phyloP scores from a whole-genome alignment of 1,139 yeast species.

The Saccharomycopsis hybrid region DNA sequence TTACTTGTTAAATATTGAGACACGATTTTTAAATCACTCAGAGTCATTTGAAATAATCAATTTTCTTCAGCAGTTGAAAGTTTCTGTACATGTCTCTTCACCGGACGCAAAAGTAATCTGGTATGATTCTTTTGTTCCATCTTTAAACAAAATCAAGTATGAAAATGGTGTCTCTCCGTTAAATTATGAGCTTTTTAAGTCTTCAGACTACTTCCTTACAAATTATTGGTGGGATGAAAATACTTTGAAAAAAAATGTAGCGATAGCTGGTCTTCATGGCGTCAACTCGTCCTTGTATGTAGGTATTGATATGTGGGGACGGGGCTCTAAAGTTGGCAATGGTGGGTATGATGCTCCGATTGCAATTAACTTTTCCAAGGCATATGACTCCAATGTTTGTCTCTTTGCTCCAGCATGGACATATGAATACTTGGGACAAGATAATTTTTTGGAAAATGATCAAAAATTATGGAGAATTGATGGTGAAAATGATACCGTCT shows the following conservation, averaged over 20 bases:
- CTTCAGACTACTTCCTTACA: constrained; percentile 31
- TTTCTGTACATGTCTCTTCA: constrained; percentile 25
- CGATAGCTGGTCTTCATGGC: constrained; percentile 32
- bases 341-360: constrained; percentile 35
- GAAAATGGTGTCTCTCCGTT: constrained; percentile 33
- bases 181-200: constrained; percentile 30
- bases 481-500: constrained; percentile 23
- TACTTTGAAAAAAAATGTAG: constrained; percentile 28
- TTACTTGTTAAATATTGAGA: constrained; percentile 33
- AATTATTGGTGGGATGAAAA: constrained; percentile 37
- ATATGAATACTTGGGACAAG: constrained; percentile 29
- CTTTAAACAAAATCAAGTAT: constrained; percentile 29
- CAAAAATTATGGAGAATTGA: constrained; percentile 32
- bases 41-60: constrained; percentile 24
- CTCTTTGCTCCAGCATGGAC: constrained; percentile 41
- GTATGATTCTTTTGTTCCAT: constrained; percentile 34
- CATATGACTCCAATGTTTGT: constrained; percentile 31
- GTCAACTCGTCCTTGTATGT: constrained; percentile 29
- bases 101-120: constrained; percentile 29
- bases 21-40: constrained; percentile 25
- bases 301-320: constrained; percentile 39
- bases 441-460: constrained; percentile 30
- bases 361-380: constrained; percentile 29
- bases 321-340: constrained; percentile 32
- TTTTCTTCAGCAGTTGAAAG: constrained; percentile 29